Evolutionary conservation across 805 yeast genomes (phyloP).

Genomic region (Torulaspora quercuum): DNA sequence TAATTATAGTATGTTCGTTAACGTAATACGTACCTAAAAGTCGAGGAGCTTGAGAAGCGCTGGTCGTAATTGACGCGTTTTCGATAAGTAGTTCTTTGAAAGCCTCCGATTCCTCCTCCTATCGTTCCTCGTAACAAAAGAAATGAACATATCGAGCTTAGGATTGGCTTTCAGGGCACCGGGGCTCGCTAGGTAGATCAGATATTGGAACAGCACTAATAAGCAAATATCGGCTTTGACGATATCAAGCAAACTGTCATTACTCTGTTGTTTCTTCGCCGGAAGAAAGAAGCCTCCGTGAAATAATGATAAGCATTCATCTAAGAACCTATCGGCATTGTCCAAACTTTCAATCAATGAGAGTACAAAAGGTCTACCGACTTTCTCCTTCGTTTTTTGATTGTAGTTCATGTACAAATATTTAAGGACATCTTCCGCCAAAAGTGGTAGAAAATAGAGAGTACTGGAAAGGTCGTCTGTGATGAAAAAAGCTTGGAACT

Average conservation of each 20-base stretch:
- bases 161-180: conserved; percentile 1
- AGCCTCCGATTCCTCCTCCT: conserved; percentile 2
- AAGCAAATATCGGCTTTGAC: conserved; percentile 16
- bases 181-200: conserved; percentile 5
- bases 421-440: conserved; percentile 25
- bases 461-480: conserved; percentile 16
- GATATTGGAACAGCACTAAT: conserved; percentile 8
- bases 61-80: conserved; percentile 1
- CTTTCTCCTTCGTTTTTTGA: neutral
- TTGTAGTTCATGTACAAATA: conserved; percentile 9
- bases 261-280: neutral
- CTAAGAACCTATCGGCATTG: conserved; percentile 11
- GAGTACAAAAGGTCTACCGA: neutral
- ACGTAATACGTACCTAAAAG: neutral
- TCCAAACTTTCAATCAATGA: conserved; percentile 14
- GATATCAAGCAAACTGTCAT: conserved; percentile 1
- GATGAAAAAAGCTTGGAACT: conserved; percentile 25
- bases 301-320: conserved; percentile 12
- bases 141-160: neutral
- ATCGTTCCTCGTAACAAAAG: conserved; percentile 3
- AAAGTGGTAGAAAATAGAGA: conserved; percentile 22
- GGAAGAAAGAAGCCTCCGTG: conserved; percentile 15
- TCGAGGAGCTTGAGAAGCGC: conserved; percentile 1
- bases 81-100: neutral
- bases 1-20: conserved; percentile 2